phyloP scores from a whole-genome alignment of 2,329 filamentous ascomycete species.

The Monosporascus sp. region DNA sequence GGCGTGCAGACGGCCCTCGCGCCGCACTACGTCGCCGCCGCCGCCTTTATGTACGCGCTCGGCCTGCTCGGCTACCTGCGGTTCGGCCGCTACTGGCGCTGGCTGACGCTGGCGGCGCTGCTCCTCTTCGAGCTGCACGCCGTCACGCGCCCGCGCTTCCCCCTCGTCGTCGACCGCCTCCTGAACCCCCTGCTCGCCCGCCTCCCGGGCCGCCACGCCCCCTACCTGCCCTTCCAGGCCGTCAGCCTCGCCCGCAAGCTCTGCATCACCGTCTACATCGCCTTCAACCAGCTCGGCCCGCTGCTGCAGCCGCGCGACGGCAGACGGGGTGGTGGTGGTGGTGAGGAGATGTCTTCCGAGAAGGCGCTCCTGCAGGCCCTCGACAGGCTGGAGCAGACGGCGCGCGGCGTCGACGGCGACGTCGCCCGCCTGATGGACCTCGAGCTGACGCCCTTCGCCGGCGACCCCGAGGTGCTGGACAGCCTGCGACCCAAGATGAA shows the following conservation, averaged over 20 bases:
- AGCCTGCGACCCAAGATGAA: constrained; percentile 68
- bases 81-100: constrained; percentile 61
- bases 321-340: constrained; percentile 9
- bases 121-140: constrained; percentile 53
- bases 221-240: constrained; percentile 81
- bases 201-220: constrained; percentile 39
- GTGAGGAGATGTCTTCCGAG: constrained; percentile 33
- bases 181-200: constrained; percentile 40
- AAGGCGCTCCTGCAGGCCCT: constrained; percentile 56
- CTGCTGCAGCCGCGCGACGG: constrained; percentile 41
- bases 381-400: constrained; percentile 58
- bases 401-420: constrained; percentile 62
- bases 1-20: constrained; percentile 52
- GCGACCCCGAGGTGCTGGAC: constrained; percentile 59
- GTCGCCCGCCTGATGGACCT: constrained; percentile 65
- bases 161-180: constrained; percentile 35
- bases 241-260: constrained; percentile 70
- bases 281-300: constrained; percentile 74
- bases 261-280: constrained; percentile 75
- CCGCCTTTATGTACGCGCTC: constrained; percentile 54
- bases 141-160: constrained; percentile 50
- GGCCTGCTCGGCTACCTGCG: constrained; percentile 63
- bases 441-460: constrained; percentile 75
- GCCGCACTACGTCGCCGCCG: constrained; percentile 57
- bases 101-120: constrained; percentile 50